phyloP scores from a whole-genome alignment of 768 basidiomycete genomes.

The Russula compacta region DNA sequence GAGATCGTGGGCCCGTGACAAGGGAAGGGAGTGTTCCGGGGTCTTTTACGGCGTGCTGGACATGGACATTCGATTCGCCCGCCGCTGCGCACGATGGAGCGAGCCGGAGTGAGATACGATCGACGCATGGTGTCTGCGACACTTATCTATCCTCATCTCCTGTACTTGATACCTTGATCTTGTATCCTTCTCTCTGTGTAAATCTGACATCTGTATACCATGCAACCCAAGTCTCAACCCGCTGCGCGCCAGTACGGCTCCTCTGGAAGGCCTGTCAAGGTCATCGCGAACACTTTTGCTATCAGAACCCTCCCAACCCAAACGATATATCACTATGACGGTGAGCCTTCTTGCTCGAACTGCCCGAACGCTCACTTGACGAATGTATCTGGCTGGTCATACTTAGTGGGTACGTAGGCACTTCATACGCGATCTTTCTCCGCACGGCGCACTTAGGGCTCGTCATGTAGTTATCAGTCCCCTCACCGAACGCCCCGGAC shows the following conservation, averaged over 20 bases:
- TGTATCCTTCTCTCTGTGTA: not conserved
- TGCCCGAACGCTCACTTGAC: not conserved
- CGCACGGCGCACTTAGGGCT: not conserved
- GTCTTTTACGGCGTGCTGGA: not conserved
- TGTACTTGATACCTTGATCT: not conserved
- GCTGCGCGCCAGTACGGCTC: conserved; percentile 9
- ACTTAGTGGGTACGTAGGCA: conserved; percentile 15
- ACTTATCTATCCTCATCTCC: not conserved
- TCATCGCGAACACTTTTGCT: conserved; percentile 8
- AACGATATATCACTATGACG: conserved; percentile 12
- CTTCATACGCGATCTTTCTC: not conserved
- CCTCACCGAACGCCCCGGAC: conserved; percentile 2
- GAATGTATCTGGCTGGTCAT: not conserved
- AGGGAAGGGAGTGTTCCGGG: not conserved
- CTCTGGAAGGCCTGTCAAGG: conserved; percentile 8
- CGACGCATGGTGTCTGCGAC: not conserved
- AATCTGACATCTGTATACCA: not conserved
- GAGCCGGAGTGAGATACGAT: not conserved
- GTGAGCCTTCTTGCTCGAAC: not conserved
- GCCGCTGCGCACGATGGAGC: too few species aligned
- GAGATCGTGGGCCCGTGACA: not conserved
- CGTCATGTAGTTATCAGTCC: not conserved
- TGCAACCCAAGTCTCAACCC: not conserved
- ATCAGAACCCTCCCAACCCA: conserved; percentile 12
- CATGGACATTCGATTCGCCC: not conserved